Conservation (phyloP, 2,329 filamentous ascomycete species). For the Ploettnerulaceae sp. region DNA sequence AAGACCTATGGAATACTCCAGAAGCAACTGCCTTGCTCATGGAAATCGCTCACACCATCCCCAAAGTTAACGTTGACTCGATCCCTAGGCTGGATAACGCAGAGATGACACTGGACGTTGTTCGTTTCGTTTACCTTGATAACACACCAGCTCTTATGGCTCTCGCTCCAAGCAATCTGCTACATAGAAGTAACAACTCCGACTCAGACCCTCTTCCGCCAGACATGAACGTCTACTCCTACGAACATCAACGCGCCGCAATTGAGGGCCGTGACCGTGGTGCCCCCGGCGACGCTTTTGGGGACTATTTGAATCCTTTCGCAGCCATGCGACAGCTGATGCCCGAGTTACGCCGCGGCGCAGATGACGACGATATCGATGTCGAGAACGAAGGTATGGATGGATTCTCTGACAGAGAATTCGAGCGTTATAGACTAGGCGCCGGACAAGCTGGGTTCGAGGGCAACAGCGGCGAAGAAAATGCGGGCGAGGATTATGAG, state of each 20-base stretch:
- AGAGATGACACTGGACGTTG: slow-evolving; percentile 31
- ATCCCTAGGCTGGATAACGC: slow-evolving; percentile 21
- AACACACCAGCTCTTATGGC: slow-evolving; percentile 32
- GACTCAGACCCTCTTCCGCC: slow-evolving; percentile 35
- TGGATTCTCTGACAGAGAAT: not conserved
- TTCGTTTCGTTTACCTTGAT: slow-evolving; percentile 33
- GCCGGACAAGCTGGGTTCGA: not conserved
- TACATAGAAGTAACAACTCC: slow-evolving; percentile 33
- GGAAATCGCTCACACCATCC: slow-evolving; percentile 51
- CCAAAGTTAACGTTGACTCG: slow-evolving; percentile 19
- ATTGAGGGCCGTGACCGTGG: slow-evolving; percentile 10
- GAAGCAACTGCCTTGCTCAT: slow-evolving; percentile 58
- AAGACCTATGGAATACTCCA: slow-evolving; percentile 69
- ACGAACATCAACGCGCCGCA: slow-evolving; percentile 20
- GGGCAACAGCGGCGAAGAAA: slow-evolving; percentile 4
- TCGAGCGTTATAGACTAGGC: not conserved
- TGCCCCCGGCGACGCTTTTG: slow-evolving; percentile 5
- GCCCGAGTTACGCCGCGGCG: not conserved
- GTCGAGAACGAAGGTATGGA: not conserved
- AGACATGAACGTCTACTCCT: slow-evolving; percentile 31
- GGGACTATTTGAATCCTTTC: slow-evolving; percentile 23
- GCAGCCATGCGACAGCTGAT: slow-evolving; percentile 23
- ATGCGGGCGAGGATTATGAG: slow-evolving; percentile 12
- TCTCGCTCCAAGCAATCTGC: slow-evolving; percentile 27
- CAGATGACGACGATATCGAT: slow-evolving; percentile 8